Evolutionary conservation across 1,139 yeast genomes (phyloP).

Genomic region (Hyphopichia khmerensis): DNA sequence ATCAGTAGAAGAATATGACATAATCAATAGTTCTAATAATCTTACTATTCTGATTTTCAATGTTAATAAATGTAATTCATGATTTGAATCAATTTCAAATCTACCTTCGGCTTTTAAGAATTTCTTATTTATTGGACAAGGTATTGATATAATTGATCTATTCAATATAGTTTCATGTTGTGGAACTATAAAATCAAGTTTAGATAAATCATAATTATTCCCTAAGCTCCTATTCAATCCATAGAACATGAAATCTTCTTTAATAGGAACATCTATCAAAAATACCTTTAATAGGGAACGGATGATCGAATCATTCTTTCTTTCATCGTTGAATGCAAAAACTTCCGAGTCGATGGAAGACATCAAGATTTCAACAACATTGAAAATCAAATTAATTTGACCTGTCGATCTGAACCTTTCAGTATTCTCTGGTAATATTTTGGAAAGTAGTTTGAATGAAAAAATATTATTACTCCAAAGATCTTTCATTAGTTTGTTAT

Average conservation of each 20-base stretch:
- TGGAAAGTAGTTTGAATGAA: constrained; percentile 22
- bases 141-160: constrained; percentile 25
- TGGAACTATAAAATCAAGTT: constrained; percentile 35
- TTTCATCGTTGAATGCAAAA: constrained; percentile 21
- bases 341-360: constrained; percentile 34
- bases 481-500: constrained; percentile 14
- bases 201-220: constrained; percentile 41
- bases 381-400: constrained; percentile 39
- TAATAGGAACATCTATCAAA: constrained; percentile 39
- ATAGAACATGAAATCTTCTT: constrained; percentile 41
- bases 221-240: constrained; percentile 59
- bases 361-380: constrained; percentile 40
- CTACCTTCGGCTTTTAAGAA: constrained; percentile 4
- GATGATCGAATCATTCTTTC: constrained; percentile 19
- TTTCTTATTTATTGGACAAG: constrained; percentile 26
- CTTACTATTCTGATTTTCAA: constrained; percentile 41
- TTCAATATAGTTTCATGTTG: constrained; percentile 20
- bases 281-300: constrained; percentile 40
- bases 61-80: constrained; percentile 43
- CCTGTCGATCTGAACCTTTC: constrained; percentile 37
- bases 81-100: constrained; percentile 27
- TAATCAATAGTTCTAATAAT: constrained; percentile 43
- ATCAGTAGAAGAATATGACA: constrained; percentile 28
- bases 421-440: constrained; percentile 38
- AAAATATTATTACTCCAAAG: constrained; percentile 26